Evolutionary conservation across 495 filamentous ascomycete species (phyloP), one percentile per base, ranked within the genome.

Genomic region (Neurospora sp.): DNA sequence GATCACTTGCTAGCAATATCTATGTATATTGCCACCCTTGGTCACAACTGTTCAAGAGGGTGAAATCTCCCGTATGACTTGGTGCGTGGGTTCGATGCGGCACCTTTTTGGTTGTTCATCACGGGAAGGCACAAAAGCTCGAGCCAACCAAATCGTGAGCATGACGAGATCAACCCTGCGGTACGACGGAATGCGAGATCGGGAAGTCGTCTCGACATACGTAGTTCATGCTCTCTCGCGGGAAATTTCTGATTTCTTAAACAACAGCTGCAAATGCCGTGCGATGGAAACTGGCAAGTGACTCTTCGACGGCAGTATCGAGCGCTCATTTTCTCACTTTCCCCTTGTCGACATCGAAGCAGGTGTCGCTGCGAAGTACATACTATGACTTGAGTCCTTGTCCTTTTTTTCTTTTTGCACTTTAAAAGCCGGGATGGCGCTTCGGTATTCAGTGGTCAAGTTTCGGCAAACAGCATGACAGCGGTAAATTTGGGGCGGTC

Each of bases 261-360:
- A 66, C 48, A 72, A 27, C 54, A 46, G 54, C 54, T 73, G 35
- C 70, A 70, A 20, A 70, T 73, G 48, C 54, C 59, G 72, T 73
- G 54, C 54, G 59, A 73, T 37, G 72, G 72, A 38, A 73, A 69
- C 27, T 18, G 54, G 54, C 54, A 66, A 66, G 54, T 66, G 27
- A 35, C 54, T 35, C 31, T 66, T 18, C 14, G 27, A 7, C 54
- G 54, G 27, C 27, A 18, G 2, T 18, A 66, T 37, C 27, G 14
- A 66, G 54, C 54, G 23, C 54, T 31, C 54, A 31, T 27, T 31
- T 31, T 62, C 54, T 35, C 23, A 16, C 23, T 23, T 62, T 62
- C 12, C 23, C 54, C 20, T 31, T 59, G 23, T 59, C 11, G 12
- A 59, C 20, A 59, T 23, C 20, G 5, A 54, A 23, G 9, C 46